phyloP scores from a whole-genome alignment of 163 green algal species.

The Scenedesmus sp. region DNA sequence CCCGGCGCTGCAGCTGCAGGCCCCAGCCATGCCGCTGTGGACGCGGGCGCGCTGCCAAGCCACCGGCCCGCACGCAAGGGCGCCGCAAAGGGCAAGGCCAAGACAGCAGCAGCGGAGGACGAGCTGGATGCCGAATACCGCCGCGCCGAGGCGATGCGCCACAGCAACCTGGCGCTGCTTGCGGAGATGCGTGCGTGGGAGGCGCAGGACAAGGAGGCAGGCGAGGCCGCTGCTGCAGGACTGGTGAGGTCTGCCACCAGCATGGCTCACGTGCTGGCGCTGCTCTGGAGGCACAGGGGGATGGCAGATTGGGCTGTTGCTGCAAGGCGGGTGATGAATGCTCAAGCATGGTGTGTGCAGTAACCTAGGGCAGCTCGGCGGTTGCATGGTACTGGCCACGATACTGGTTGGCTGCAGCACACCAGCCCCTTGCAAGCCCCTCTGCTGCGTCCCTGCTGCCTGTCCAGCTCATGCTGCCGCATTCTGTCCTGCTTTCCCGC shows the following conservation, averaged over 20 bases:
- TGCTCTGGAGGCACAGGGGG: background rate
- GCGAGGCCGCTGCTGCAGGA: conserved; percentile 35
- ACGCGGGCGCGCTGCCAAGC: background rate
- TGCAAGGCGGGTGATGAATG: too few species aligned
- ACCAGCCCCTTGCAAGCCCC: background rate
- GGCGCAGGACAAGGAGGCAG: conserved; percentile 1
- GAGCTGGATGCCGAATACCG: conserved; percentile 14
- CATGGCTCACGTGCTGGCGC: background rate
- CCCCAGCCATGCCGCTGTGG: background rate
- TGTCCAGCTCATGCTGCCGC: background rate
- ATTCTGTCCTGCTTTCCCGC: background rate
- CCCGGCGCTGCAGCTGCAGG: background rate
- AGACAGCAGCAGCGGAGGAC: conserved; percentile 5
- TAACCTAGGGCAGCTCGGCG: background rate
- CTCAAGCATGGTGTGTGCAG: too few species aligned
- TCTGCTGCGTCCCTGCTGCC: background rate
- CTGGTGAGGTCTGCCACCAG: background rate
- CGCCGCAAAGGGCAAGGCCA: background rate
- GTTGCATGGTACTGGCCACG: background rate
- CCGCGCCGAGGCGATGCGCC: background rate
- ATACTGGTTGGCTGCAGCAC: background rate
- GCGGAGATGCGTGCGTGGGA: conserved; percentile 41
- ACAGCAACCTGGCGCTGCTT: conserved; percentile 19
- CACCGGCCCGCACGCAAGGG: background rate
- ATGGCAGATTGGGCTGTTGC: background rate